Base-by-base conservation (phyloP, 73 alveolate genomes). In the Chromera velia region DNA sequence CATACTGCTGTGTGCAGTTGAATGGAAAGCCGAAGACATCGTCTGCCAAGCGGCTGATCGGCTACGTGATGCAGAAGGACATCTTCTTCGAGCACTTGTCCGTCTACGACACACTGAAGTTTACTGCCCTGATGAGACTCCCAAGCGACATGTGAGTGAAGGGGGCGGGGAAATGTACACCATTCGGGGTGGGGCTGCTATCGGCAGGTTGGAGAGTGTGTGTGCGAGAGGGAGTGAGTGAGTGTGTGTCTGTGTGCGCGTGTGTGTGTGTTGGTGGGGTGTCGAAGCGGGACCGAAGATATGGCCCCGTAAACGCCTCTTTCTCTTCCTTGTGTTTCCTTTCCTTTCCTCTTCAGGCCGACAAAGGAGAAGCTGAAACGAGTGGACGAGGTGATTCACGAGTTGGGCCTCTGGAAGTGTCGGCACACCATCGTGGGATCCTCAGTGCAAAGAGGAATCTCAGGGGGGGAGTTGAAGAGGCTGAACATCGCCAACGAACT, bases 381-480 rank as follows among this genome's bases (percentile, higher is more conserved):
- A 13, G 55, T 40, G 4, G 22, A 13, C 55, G 4, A 4, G 22
- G 55, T 40, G 22, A 40, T 40, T 4, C 22, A 40, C 22, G 22
- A 40, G 55, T 13, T 65, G 34, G 73, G 73, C 4, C 73, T 65
- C 34, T 7, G 19, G 19, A 65, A 65, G 17, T 28, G 32, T 13
- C 10, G 19, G 73, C 24, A 6, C 4, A 31, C 40, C 45, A 70
- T 70, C 32, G 24, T 70, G 32, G 65, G 79, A 6, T 9, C 45
- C 6, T n/a, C 49, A n/a, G 31, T 6, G 63, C 24, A 32, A n/a
- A 66, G 74, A 40, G 63, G 77, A 1, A 81, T 81, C 1, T 81
- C 88, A 19, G 88, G 88, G n/a, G 88, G 88, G 33, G 88, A 81
- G 65, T 49, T 81, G 81, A 81, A 81, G 65, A 32, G 88, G 55